Evolutionary conservation across 345 rosid genomes (phyloP), one percentile per base, ranked within the genome.

Genomic region (Citrus medica): DNA sequence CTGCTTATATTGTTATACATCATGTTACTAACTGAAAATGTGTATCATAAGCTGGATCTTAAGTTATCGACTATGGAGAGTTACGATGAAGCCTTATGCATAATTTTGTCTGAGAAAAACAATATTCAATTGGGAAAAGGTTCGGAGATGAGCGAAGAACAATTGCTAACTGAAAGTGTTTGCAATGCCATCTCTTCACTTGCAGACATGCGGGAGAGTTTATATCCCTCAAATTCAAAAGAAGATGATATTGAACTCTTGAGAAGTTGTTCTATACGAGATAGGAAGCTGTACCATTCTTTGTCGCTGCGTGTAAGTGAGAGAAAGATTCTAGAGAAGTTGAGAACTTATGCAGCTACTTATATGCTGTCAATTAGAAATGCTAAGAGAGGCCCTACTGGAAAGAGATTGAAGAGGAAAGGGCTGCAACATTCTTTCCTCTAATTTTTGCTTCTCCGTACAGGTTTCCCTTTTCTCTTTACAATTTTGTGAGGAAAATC

Each of bases 261-360:
- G 38, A 68, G 83, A 60, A 71, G 70, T 72, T 88, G 89, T 69
- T 58, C 82, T 59, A 28, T 64, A 19, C 76, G 61, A 67, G 94
- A 92, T 48, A 78, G 94, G 75, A 95, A 92, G 84, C 33, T 87
- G 53, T 87, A 87, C 78, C 92, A 93, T 82, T 90, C 98, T 24
- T 66, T 87, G 46, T 74, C 82, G 68, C 75, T 93, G 79, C 92
- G 94, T 27, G 81, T 84, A 46, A 84, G 97, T 64, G 98, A 95
- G 87, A 87, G 98, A 84, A 87, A 55, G 82, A 91, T 95, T 79
- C 83, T 95, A 19, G 89, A 84, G 82, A 91, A 88, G 83, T 88
- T 95, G 73, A 83, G 98, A 75, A 79, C 76, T 64, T 83, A 81
- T 60, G 88, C 87, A 24, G 30, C 76, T 38, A n/a, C 8, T 37